phyloP scores from a whole-genome alignment of 2,329 filamentous ascomycete genomes.

The Botrytis porri region DNA sequence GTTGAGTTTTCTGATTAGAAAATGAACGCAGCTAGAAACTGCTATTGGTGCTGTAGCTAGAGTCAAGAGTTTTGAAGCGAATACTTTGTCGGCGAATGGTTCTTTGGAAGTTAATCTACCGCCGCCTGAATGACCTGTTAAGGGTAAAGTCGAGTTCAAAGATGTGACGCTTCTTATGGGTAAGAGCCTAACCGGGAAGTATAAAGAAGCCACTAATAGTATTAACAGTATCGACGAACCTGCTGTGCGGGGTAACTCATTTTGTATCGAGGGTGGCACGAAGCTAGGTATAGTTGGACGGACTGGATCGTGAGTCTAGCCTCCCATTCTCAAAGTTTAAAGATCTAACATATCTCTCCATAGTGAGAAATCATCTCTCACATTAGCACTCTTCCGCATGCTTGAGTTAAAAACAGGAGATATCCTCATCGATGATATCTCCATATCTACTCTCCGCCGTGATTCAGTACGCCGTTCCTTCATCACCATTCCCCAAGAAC shows the following conservation, averaged over 20 bases:
- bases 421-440: conserved; percentile 44
- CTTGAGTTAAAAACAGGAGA: conserved; percentile 71
- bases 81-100: conserved; percentile 42
- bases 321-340: background rate
- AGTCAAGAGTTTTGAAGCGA: conserved; percentile 50
- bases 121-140: conserved; percentile 26
- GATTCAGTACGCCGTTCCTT: conserved; percentile 42
- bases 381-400: conserved; percentile 54
- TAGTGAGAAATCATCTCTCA: conserved; percentile 47
- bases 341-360: background rate
- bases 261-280: conserved; percentile 48
- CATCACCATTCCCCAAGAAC: conserved; percentile 45
- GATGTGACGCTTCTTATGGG: conserved; percentile 31
- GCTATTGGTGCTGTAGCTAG: conserved; percentile 55
- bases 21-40: conserved; percentile 58
- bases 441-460: conserved; percentile 41
- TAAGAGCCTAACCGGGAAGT: conserved; percentile 9
- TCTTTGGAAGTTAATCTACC: conserved; percentile 18
- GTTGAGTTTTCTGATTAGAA: conserved; percentile 29
- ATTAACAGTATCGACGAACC: conserved; percentile 21
- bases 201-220: conserved; percentile 3
- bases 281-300: conserved; percentile 51
- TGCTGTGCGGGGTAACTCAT: conserved; percentile 40
- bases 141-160: conserved; percentile 28
- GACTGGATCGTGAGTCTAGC: conserved; percentile 30